Evolutionary conservation across 2,329 filamentous ascomycete genomes (phyloP), one percentile per base, ranked within the genome.

Genomic region (Sporothrix protearum): DNA sequence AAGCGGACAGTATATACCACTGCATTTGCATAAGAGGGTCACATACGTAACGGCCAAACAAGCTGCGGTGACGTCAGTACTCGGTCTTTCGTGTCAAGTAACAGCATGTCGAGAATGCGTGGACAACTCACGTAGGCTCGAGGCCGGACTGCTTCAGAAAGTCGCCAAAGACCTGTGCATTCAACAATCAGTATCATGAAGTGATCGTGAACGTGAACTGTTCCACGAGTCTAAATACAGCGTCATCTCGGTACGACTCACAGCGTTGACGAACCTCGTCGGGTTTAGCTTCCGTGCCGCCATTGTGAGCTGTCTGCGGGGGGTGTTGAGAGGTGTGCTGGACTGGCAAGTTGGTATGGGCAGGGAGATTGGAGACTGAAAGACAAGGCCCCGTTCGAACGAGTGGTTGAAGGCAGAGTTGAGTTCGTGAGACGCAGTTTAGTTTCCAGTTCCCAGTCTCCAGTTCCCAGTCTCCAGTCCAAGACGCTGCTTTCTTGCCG

Each of bases 111-210:
- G 1, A 36, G 10, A 2, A 2, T 2, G n/a, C n/a, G n/a, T n/a
- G n/a, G n/a, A n/a, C 47, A 30, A 78, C 82, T 77, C 78, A 97
- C 94, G 92, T 92, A 79, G 93, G 93, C 80, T 97, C 95, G 25
- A 98, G 83, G 7, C 94, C 94, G 5, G 94, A 97, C 75, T 93
- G 92, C 75, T 88, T 87, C 83, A 92, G 88, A 80, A 97, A 97
- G 1, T 92, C 94, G 79, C 92, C 91, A 84, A 93, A 87, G 63
- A 96, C 93, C 93, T 96, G 33, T 14, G 10, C 14, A 67, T 4
- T 42, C 39, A 64, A 25, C 9, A 55, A 47, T 36, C n/a, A n/a
- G n/a, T n/a, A n/a, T n/a, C n/a, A n/a, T n/a, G n/a, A n/a, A n/a
- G n/a, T n/a, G n/a, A n/a, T n/a, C n/a, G n/a, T n/a, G n/a, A n/a